Evolutionary conservation across 2,329 filamentous ascomycete species (phyloP).

Genomic region (Ilyonectria mors-panacis): DNA sequence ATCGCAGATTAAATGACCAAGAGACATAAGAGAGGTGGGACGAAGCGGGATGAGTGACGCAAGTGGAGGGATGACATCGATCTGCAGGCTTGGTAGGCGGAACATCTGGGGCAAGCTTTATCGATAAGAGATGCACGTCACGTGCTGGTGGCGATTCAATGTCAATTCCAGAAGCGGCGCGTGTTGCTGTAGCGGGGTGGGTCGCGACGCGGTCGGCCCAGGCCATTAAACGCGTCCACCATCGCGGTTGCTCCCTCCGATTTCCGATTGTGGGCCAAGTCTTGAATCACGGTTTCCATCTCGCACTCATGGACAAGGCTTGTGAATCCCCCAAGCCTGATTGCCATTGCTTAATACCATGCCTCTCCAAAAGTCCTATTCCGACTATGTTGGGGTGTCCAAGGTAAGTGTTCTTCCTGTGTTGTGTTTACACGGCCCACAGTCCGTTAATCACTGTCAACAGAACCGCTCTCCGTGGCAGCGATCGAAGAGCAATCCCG

Average conservation of each 20-base stretch:
- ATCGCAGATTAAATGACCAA: not conserved
- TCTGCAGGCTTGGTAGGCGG: conserved; percentile 15
- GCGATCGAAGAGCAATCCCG: conserved; percentile 67
- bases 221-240: conserved; percentile 48
- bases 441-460: conserved; percentile 24
- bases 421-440: conserved; percentile 10
- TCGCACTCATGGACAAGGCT: conserved; percentile 33
- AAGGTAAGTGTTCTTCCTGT: conserved; percentile 48
- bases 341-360: conserved; percentile 44
- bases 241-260: conserved; percentile 17
- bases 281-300: conserved; percentile 27
- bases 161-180: conserved; percentile 13
- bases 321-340: conserved; percentile 37
- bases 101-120: conserved; percentile 43
- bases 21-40: conserved; percentile 9
- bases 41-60: conserved; percentile 45
- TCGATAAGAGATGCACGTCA: conserved; percentile 43
- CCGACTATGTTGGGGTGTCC: conserved; percentile 52
- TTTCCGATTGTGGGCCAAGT: conserved; percentile 30
- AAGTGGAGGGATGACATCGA: conserved; percentile 41
- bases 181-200: conserved; percentile 31
- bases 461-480: conserved; percentile 65
- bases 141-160: conserved; percentile 42
- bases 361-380: conserved; percentile 61
- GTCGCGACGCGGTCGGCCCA: conserved; percentile 44